Percentiles rank a stretch among this genome's conserved stretches.
Conservation (phyloP, 2,329 filamentous ascomycete genomes). For the Trichoderma simmonsii region DNA sequence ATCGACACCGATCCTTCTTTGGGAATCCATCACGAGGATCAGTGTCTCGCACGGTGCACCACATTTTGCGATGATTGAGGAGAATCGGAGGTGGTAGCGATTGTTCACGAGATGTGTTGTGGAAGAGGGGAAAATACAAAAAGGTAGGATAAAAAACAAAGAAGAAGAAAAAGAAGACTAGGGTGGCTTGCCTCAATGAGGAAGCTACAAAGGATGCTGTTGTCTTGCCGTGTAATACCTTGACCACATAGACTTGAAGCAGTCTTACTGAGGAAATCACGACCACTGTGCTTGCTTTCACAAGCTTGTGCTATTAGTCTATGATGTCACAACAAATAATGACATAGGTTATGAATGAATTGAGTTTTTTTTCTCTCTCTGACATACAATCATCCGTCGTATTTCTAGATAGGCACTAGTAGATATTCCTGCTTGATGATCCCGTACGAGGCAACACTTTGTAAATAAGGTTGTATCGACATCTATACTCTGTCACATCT, state of each 20-base stretch:
- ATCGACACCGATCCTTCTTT: slow-evolving; percentile 1
- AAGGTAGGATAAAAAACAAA: not conserved
- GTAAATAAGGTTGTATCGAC: not conserved
- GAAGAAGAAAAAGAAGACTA: not conserved
- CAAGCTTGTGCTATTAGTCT: not conserved
- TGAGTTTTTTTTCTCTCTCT: not conserved
- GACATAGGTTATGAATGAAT: not conserved
- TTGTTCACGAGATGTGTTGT: not conserved
- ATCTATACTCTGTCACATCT: not conserved
- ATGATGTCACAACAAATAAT: not conserved
- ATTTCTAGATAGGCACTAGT: not conserved
- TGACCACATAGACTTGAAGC: not conserved
- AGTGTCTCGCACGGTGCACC: not conserved
- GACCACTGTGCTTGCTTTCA: not conserved
- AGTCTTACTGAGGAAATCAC: not conserved
- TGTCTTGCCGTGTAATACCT: not conserved
- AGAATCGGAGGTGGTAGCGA: not conserved
- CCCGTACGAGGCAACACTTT: not conserved
- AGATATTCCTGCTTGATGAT: not conserved
- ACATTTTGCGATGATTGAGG: not conserved
- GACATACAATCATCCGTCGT: not conserved
- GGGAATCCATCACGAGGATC: slow-evolving; percentile 8
- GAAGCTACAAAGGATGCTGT: not conserved
- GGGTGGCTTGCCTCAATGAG: not conserved
- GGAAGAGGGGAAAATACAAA: not conserved